phyloP scores from a whole-genome alignment of 1,284 basidiomycete species.

The Ceratobasidium sp. region DNA sequence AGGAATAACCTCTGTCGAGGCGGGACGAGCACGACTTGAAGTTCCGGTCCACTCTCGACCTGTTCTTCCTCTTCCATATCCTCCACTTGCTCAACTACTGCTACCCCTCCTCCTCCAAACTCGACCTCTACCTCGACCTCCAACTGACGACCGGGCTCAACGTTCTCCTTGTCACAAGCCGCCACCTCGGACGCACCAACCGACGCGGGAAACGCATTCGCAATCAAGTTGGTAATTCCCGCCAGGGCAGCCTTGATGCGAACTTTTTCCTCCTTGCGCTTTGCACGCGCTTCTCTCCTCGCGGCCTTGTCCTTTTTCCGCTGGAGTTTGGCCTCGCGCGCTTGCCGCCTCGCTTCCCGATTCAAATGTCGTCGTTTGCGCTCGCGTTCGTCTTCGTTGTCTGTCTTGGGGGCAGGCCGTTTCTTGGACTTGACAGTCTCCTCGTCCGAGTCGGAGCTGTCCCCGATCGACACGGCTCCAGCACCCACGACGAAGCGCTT shows the following conservation, averaged over 20 bases:
- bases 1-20: slow-evolving; percentile 29
- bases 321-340: slow-evolving; percentile 4
- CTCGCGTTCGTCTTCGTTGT: neutral
- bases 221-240: slow-evolving; percentile 18
- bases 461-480: neutral
- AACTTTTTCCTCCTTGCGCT: slow-evolving; percentile 17
- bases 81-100: no score
- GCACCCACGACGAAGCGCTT: slow-evolving; percentile 14
- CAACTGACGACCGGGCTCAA: neutral
- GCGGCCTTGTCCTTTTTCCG: slow-evolving; percentile 1
- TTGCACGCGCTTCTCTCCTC: slow-evolving; percentile 13
- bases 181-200: neutral
- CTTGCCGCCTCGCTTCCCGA: no score
- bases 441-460: slow-evolving; percentile 2
- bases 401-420: neutral
- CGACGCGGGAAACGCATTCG: neutral
- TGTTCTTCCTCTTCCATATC: slow-evolving; percentile 14
- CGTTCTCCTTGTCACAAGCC: neutral
- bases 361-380: no score
- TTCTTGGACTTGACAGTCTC: no score
- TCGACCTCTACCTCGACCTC: neutral
- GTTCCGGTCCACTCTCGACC: slow-evolving; percentile 12
- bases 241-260: slow-evolving; percentile 18
- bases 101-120: no score
- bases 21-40: slow-evolving; percentile 29